phyloP scores from a whole-genome alignment of 1,139 yeast genomes.

The Candida glucosophila region DNA sequence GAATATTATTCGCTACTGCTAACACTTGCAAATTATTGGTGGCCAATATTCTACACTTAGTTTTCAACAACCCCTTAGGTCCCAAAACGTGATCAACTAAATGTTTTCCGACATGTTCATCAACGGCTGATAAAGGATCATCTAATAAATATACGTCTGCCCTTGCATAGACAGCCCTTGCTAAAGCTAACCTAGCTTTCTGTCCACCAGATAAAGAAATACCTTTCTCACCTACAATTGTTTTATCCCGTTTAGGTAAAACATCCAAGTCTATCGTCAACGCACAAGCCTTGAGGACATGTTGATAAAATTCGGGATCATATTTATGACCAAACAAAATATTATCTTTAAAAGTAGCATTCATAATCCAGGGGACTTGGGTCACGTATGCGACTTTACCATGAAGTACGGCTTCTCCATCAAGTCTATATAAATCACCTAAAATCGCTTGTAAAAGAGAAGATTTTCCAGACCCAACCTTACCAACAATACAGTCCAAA shows the following conservation, averaged over 20 bases:
- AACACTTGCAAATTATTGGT: constrained; percentile 86
- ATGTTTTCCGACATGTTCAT: constrained; percentile 89
- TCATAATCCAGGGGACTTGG: constrained; percentile 91
- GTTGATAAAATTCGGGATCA: constrained; percentile 72
- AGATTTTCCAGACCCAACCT: constrained; percentile 90
- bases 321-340: constrained; percentile 81
- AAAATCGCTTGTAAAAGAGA: constrained; percentile 75
- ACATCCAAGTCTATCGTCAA: constrained; percentile 66
- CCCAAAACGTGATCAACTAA: constrained; percentile 49
- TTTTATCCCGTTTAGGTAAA: constrained; percentile 80
- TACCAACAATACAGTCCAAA: constrained; percentile 81
- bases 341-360: constrained; percentile 84
- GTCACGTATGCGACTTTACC: constrained; percentile 89
- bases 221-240: constrained; percentile 96
- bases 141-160: constrained; percentile 88
- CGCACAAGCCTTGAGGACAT: constrained; percentile 84
- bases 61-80: constrained; percentile 64
- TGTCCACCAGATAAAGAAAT: constrained; percentile 95
- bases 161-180: constrained; percentile 91
- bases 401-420: constrained; percentile 64
- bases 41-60: constrained; percentile 75
- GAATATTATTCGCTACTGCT: constrained; percentile 64
- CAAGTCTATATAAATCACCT: constrained; percentile 77
- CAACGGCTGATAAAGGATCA: constrained; percentile 81
- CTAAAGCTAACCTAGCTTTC: constrained; percentile 86